Conservation (phyloP, 2,329 filamentous ascomycete species). For the Aspergillus alliaceus region DNA sequence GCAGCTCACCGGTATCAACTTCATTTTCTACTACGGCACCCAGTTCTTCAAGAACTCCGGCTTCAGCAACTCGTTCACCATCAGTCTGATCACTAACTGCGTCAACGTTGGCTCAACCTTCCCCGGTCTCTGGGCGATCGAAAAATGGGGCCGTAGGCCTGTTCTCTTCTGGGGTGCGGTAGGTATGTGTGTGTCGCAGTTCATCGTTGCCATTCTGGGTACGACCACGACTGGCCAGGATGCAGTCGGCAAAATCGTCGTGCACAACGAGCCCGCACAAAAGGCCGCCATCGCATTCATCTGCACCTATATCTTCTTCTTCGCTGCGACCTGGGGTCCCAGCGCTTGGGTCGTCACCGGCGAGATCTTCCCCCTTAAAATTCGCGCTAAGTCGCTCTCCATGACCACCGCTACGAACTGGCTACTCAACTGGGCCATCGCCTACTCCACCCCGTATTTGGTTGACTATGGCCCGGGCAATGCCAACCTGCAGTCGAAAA, state of each 20-base stretch:
- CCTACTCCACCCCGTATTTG: slow-evolving; percentile 78
- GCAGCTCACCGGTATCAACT: slow-evolving; percentile 45
- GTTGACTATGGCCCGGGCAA: slow-evolving; percentile 67
- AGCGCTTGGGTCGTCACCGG: slow-evolving; percentile 48
- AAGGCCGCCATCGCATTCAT: slow-evolving; percentile 50
- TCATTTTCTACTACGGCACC: slow-evolving; percentile 45
- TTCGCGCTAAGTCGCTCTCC: slow-evolving; percentile 47
- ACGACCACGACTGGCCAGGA: slow-evolving; percentile 39
- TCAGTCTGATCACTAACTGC: slow-evolving; percentile 48
- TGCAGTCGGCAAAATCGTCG: too few relatives aligned
- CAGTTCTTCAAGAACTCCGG: slow-evolving; percentile 42
- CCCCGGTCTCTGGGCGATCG: slow-evolving; percentile 49
- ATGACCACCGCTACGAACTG: slow-evolving; percentile 59
- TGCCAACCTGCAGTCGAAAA: slow-evolving; percentile 62
- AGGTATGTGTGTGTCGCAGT: slow-evolving; percentile 47
- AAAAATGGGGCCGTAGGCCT: slow-evolving; percentile 50
- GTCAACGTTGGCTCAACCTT: slow-evolving; percentile 52
- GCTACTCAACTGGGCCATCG: slow-evolving; percentile 73
- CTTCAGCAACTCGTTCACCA: slow-evolving; percentile 45
- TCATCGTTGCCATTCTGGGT: slow-evolving; percentile 52
- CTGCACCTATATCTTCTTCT: slow-evolving; percentile 51
- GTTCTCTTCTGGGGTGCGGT: slow-evolving; percentile 49
- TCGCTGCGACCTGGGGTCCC: slow-evolving; percentile 46
- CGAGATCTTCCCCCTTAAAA: slow-evolving; percentile 50
- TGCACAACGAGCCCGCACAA: too few relatives aligned